A percentile compares a stretch with the other conserved stretches of the same genome.
phyloP scores from a whole-genome alignment of 2,329 filamentous ascomycete genomes.

The Ophiostoma ulmi region DNA sequence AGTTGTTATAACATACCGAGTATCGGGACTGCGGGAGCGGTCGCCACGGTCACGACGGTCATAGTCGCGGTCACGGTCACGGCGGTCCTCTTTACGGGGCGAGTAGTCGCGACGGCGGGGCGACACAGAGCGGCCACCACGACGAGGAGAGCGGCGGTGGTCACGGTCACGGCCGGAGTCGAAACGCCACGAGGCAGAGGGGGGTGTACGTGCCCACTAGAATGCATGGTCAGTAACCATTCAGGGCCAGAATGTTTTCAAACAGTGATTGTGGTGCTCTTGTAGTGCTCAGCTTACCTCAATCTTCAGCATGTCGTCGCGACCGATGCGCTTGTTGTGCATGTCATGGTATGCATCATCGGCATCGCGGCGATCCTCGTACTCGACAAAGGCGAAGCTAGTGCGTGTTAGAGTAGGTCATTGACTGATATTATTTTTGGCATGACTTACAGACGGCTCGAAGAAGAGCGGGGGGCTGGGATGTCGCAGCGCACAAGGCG shows the following conservation, averaged over 20 bases:
- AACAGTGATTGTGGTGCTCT: background rate
- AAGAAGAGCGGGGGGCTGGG: slow-evolving; percentile 87
- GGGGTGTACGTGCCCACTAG: slow-evolving; percentile 98
- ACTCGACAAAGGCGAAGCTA: slow-evolving; percentile 97
- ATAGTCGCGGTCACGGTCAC: slow-evolving; percentile 49
- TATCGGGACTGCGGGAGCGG: slow-evolving; percentile 66
- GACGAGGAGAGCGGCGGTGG: slow-evolving; percentile 59
- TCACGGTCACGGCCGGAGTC: slow-evolving; percentile 81
- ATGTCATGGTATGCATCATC: slow-evolving; percentile 99
- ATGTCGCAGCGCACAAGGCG: slow-evolving; percentile 98
- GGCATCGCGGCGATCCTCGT: slow-evolving; percentile 95
- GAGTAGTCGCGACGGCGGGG: slow-evolving; percentile 80
- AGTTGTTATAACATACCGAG: slow-evolving; percentile 40
- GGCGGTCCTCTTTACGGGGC: slow-evolving; percentile 81
- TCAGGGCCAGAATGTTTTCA: background rate
- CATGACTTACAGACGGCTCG: slow-evolving; percentile 84
- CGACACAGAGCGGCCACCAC: slow-evolving; percentile 65
- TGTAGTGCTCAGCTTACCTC: slow-evolving; percentile 58
- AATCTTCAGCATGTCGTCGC: slow-evolving; percentile 94
- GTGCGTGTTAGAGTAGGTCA: background rate
- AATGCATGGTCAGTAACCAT: slow-evolving; percentile 6
- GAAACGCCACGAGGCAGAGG: slow-evolving; percentile 97
- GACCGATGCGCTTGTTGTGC: slow-evolving; percentile 98
- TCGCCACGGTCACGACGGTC: slow-evolving; percentile 66
- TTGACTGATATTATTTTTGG: background rate